phyloP scores from a whole-genome alignment of 2,329 filamentous ascomycete genomes.

The Paraconiothyrium brasiliense region DNA sequence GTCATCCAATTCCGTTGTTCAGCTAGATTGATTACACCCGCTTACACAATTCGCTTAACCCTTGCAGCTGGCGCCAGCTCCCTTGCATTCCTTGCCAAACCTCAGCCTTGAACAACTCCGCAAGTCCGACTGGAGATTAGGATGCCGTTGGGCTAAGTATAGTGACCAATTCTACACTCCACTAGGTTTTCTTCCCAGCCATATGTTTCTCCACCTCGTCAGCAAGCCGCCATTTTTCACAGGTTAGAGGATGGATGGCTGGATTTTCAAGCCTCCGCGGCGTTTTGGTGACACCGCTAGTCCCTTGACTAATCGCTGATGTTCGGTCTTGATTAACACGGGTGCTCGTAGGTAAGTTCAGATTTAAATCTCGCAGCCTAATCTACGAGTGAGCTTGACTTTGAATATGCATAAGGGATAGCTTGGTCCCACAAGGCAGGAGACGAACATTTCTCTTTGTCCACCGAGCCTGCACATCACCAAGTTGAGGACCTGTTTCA shows the following conservation, averaged over 20 bases:
- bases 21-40: not conserved
- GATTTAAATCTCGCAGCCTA: not conserved
- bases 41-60: constrained; percentile 3
- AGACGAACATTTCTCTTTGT: not conserved
- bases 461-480: not conserved
- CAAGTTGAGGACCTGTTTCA: not conserved
- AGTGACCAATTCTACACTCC: not conserved
- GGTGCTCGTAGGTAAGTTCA: not conserved
- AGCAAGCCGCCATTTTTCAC: not conserved
- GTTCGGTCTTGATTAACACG: not conserved
- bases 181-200: not conserved
- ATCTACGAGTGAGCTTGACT: not conserved
- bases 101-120: not conserved
- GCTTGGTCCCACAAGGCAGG: not conserved
- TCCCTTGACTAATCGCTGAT: constrained; percentile 6
- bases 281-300: not conserved
- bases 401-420: not conserved
- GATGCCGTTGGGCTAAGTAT: not conserved
- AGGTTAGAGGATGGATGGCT: not conserved
- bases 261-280: not conserved
- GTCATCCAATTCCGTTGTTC: not conserved
- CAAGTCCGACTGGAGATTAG: not conserved
- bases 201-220: not conserved
- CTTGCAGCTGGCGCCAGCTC: constrained; percentile 5
- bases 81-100: not conserved